These are phyloP conservation scores for Sporisorium iseilematis-ciliati DNA, from an alignment of 1,284 basidiomycete genomes.

Conservation along the genomic window DNA sequence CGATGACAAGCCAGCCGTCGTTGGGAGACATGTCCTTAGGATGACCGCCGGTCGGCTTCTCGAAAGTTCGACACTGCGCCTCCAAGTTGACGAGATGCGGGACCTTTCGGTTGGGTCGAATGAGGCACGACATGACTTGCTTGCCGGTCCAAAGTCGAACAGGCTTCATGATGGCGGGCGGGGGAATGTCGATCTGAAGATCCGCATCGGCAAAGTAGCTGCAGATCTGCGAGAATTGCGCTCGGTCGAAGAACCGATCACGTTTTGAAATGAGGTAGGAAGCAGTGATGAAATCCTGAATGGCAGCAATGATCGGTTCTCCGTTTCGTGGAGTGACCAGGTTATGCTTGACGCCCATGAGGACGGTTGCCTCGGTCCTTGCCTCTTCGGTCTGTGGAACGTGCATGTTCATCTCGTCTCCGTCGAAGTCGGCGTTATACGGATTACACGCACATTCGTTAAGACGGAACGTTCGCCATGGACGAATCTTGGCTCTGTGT, in stretches of 20 bases:
- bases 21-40: constrained; percentile 90
- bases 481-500: constrained; percentile 93
- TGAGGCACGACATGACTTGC: constrained; percentile 95
- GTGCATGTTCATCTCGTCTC: constrained; percentile 99
- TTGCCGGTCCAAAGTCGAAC: constrained; percentile 96
- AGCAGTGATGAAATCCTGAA: constrained; percentile 71
- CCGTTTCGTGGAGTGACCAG: constrained; percentile 77
- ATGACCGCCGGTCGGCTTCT: constrained; percentile 78
- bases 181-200: constrained; percentile 93
- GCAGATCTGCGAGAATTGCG: constrained; percentile 95
- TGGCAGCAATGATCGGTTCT: constrained; percentile 68
- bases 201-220: constrained; percentile 93
- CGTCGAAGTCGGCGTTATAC: constrained; percentile 99
- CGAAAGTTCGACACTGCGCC: constrained; percentile 92
- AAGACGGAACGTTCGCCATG: constrained; percentile 95
- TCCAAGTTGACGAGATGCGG: constrained; percentile 87
- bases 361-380: constrained; percentile 93
- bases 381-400: constrained; percentile 99
- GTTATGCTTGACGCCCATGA: constrained; percentile 98
- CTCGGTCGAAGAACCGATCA: constrained; percentile 92
- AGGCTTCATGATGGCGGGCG: constrained; percentile 94
- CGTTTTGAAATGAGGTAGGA: constrained; percentile 93
- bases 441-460: constrained; percentile 99
- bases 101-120: constrained; percentile 90
- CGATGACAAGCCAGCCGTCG: constrained; percentile 96